Evolutionary conservation across 352 stramenopile genomes (phyloP), one percentile per base, ranked within the genome.

Genomic region (Phytopythium delawarense): DNA sequence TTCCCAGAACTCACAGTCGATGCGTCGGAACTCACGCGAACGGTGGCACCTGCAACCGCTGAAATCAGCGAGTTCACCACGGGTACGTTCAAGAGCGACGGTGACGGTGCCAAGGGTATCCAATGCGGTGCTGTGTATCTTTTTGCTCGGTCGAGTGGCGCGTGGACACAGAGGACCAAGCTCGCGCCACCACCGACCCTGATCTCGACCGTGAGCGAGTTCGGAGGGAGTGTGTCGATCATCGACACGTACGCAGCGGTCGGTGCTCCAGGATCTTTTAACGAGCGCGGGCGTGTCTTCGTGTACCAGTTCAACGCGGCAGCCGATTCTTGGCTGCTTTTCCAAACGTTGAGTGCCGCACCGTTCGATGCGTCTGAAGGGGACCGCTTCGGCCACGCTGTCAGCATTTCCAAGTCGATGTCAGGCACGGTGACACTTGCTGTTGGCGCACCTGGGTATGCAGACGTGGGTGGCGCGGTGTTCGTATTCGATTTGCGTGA

Each of bases 401-500:
- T 95, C 7, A 78, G 75, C 15, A 89, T 91, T 54, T 89, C 84
- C 21, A 69, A 70, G 7, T 76, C 75, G 35, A 32, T 66, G 1
- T 21, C 68, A 2, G 67, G 61, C 2, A 84, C 69, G 0, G 40
- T 86, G 15, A 88, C 78, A 1, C 76, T 94, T 21, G 78, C 75
- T 20, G 72, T 95, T 15, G 83, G 87, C 1, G 81, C 87, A 2
- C 87, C 87, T 40, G 87, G 84, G 1, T 92, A 92, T 52, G 78
- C 66, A 6, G 59, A 58, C 0, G 67, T 55, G 0, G 76, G 62
- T 20, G 87, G 87, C 20, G 80, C 84, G 2, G 84, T 92, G 0
- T 95, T 95, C 60, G 76, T 94, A 0, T 95, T 87, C 57, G 79
- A 92, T 52, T 50, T 92, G 1, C 16, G 86, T 2, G 74, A 77